Conservation (phyloP, 768 basidiomycete species). For the Porpolomopsis calyptriformis region DNA sequence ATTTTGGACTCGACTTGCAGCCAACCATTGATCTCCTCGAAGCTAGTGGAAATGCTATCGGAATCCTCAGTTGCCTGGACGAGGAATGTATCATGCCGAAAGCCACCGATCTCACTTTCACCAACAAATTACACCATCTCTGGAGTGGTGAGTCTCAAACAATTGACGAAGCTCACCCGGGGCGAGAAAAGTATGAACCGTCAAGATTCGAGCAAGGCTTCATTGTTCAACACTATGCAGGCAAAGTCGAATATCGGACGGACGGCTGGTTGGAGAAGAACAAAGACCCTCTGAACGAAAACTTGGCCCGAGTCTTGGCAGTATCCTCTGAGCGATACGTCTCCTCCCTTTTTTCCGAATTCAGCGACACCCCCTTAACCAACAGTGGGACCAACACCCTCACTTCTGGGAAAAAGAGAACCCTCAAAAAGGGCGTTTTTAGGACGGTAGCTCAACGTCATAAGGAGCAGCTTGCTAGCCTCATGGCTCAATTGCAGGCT, state of each 20-base stretch:
- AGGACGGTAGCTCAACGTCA: conserved; percentile 92
- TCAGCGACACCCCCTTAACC: conserved; percentile 34
- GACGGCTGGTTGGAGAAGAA: conserved; percentile 99
- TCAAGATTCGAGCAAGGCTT: conserved; percentile 90
- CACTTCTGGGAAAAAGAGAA: conserved; percentile 54
- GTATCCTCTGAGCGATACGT: conserved; percentile 76
- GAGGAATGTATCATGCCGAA: conserved; percentile 99
- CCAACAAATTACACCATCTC: conserved; percentile 75
- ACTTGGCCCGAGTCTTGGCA: conserved; percentile 80
- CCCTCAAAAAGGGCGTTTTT: conserved; percentile 92
- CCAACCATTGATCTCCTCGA: conserved; percentile 99
- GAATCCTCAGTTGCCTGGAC: conserved; percentile 86
- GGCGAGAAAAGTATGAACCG: conserved; percentile 74
- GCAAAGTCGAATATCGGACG: conserved; percentile 91
- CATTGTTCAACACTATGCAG: conserved; percentile 92
- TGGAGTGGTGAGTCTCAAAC: conserved; percentile 49
- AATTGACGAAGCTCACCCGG: conserved; percentile 53
- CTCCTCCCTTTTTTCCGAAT: conserved; percentile 77
- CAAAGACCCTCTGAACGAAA: conserved; percentile 96
- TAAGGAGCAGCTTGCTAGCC: conserved; percentile 84
- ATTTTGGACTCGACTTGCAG: conserved; percentile 94
- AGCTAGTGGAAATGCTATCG: conserved; percentile 66
- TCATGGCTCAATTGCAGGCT: conserved; percentile 84
- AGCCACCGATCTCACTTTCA: conserved; percentile 90
- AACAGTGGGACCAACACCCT: conserved; percentile 29